A percentile compares a stretch with the other conserved stretches of the same genome.
Evolutionary conservation across 2,329 filamentous ascomycete species (phyloP).

Genomic region (Hypoxylon rubiginosum): DNA sequence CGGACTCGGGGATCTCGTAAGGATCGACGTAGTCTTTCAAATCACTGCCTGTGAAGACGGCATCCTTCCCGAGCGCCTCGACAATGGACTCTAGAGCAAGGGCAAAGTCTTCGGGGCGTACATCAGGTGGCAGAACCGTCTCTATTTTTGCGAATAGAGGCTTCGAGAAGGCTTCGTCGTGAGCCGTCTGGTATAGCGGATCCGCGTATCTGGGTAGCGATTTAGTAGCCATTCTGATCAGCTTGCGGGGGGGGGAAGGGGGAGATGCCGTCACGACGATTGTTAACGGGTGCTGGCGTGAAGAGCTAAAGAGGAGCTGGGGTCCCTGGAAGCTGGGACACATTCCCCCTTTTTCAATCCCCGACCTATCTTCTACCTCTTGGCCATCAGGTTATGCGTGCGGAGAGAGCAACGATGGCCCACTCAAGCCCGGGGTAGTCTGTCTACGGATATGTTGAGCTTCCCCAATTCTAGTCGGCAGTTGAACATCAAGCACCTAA

Average conservation of each 20-base stretch:
- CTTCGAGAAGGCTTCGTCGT: slow-evolving; percentile 57
- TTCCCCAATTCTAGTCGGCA: slow-evolving; percentile 40
- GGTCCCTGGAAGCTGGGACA: neutral
- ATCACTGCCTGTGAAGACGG: slow-evolving; percentile 55
- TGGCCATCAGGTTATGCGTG: slow-evolving; percentile 16
- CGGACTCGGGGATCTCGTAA: slow-evolving; percentile 59
- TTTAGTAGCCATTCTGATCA: slow-evolving; percentile 16
- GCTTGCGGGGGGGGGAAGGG: neutral
- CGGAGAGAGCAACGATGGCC: slow-evolving; percentile 35
- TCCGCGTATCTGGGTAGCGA: slow-evolving; percentile 53
- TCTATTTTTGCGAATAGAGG: slow-evolving; percentile 55
- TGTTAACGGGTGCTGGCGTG: too few relatives aligned
- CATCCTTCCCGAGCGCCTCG: slow-evolving; percentile 54
- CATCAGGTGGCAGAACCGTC: slow-evolving; percentile 57
- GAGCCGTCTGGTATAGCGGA: slow-evolving; percentile 58
- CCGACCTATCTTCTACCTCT: neutral
- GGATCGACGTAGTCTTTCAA: slow-evolving; percentile 62
- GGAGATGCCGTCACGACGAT: neutral
- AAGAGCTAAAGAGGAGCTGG: neutral
- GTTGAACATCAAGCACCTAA: slow-evolving; percentile 24
- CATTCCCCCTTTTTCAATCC: slow-evolving; percentile 19
- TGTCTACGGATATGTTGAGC: slow-evolving; percentile 25
- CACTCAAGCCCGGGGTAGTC: slow-evolving; percentile 19
- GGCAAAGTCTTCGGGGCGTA: slow-evolving; percentile 55
- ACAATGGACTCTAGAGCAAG: slow-evolving; percentile 54